A percentile compares a stretch with the other conserved stretches of the same genome.
These are phyloP conservation scores for Ogataea methylovora DNA, from an alignment of 805 yeast genomes.

Conservation along the genomic window DNA sequence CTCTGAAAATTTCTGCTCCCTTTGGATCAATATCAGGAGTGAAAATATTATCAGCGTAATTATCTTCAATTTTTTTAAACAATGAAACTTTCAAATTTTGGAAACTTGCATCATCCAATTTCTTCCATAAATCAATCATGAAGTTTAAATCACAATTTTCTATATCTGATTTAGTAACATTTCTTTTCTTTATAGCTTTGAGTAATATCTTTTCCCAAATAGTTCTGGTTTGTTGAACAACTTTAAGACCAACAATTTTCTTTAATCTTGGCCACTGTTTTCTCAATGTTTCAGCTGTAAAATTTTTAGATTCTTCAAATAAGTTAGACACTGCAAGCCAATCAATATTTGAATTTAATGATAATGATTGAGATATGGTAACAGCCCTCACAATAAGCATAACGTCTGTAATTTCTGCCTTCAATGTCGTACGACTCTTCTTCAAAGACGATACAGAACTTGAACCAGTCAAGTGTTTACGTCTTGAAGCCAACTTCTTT, in stretches of 20 bases:
- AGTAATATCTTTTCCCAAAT: constrained; percentile 64
- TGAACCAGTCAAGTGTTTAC: neutral
- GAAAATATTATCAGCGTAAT: constrained; percentile 36
- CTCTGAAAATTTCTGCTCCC: constrained; percentile 37
- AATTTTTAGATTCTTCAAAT: constrained; percentile 30
- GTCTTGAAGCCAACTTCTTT: constrained; percentile 13
- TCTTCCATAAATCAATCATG: constrained; percentile 61
- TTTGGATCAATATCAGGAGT: constrained; percentile 21
- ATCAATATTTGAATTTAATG: constrained; percentile 43
- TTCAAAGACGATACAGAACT: constrained; percentile 1
- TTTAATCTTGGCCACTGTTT: constrained; percentile 69
- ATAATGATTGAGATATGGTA: constrained; percentile 58
- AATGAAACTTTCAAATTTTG: constrained; percentile 26
- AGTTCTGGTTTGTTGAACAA: constrained; percentile 43
- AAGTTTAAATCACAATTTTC: constrained; percentile 40
- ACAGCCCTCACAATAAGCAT: constrained; percentile 55
- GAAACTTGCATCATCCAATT: constrained; percentile 20
- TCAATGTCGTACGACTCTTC: constrained; percentile 14
- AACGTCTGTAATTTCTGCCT: constrained; percentile 27
- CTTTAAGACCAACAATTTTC: constrained; percentile 48
- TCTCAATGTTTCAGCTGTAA: constrained; percentile 36
- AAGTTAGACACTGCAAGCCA: constrained; percentile 54
- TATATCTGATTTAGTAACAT: constrained; percentile 41
- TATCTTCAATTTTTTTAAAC: constrained; percentile 36
- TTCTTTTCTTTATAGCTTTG: constrained; percentile 49